Percentiles rank a stretch among this genome's conserved stretches.
Conservation (phyloP, 352 stramenopile species). For the Phytopythium boreale region DNA sequence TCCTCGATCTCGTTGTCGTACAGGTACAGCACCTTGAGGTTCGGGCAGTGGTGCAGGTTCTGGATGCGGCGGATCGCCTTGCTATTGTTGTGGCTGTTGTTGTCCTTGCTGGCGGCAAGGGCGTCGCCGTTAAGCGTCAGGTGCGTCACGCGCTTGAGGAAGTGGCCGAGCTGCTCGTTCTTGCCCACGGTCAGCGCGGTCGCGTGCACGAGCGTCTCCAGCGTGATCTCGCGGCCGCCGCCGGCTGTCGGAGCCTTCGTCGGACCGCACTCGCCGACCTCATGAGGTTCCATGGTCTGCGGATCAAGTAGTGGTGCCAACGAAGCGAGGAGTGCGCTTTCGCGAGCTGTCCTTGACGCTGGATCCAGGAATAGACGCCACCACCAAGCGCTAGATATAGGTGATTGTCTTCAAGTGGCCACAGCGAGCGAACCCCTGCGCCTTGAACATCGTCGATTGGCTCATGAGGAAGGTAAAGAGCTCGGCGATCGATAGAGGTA, state of each 20-base stretch:
- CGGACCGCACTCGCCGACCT: not conserved
- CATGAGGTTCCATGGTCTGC: conserved; percentile 3
- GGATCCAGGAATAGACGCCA: not conserved
- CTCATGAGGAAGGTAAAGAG: not conserved
- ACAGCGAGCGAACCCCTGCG: not conserved
- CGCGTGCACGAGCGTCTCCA: conserved; percentile 53
- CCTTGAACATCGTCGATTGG: not conserved
- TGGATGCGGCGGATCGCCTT: conserved; percentile 41
- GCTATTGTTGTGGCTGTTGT: conserved; percentile 6
- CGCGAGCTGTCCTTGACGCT: no score
- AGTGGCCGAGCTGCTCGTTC: conserved; percentile 54
- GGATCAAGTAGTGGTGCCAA: not conserved
- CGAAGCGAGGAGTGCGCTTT: not conserved
- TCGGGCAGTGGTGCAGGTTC: conserved; percentile 58
- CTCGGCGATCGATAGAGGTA: not conserved
- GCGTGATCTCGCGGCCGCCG: conserved; percentile 44
- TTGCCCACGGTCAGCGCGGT: conserved; percentile 73
- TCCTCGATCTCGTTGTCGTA: conserved; percentile 69
- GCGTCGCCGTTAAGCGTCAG: conserved; percentile 52
- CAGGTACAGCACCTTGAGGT: conserved; percentile 72
- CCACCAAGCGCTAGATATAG: not conserved
- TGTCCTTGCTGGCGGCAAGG: conserved; percentile 20
- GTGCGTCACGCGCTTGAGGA: conserved; percentile 73
- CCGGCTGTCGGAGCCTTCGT: not conserved
- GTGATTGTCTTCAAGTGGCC: not conserved